These are phyloP conservation scores for Stephanodiscus triporus DNA, from an alignment of 108 stramenopile genomes.

Conservation along the genomic window DNA sequence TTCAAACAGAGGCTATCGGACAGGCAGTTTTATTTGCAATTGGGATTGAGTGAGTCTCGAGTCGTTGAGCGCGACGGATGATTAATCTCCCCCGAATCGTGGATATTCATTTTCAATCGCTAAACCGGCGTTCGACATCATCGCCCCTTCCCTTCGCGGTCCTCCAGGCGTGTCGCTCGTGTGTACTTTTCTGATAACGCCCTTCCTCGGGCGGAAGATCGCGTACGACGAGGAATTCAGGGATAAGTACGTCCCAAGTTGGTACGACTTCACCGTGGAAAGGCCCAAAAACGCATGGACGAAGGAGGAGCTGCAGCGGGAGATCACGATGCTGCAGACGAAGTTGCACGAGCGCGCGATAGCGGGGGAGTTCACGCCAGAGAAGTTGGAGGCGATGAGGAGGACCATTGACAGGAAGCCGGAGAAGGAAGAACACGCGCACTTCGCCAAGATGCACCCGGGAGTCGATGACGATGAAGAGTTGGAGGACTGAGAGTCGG, in stretches of 20 bases:
- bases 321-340: conserved; percentile 62
- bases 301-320: conserved; percentile 72
- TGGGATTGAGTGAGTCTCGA: conserved; percentile 46
- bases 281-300: conserved; percentile 79
- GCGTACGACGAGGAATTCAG: conserved; percentile 82
- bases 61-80: neutral
- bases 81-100: neutral
- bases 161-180: conserved; percentile 50
- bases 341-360: conserved; percentile 68
- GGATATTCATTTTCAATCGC: neutral
- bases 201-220: conserved; percentile 78
- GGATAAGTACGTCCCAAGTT: conserved; percentile 71
- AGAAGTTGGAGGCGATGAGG: conserved; percentile 76
- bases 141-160: neutral
- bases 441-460: conserved; percentile 78
- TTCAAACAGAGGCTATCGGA: conserved; percentile 41
- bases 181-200: conserved; percentile 65
- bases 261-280: conserved; percentile 82
- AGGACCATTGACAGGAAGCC: conserved; percentile 43
- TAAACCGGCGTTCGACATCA: neutral
- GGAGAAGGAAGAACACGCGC: conserved; percentile 57
- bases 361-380: conserved; percentile 76
- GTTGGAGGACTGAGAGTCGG: conserved; percentile 43
- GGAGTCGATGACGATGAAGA: conserved; percentile 75
- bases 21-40: conserved; percentile 54